Base-by-base conservation (phyloP, 345 rosid species). In the Sisymbrium altissimum region DNA sequence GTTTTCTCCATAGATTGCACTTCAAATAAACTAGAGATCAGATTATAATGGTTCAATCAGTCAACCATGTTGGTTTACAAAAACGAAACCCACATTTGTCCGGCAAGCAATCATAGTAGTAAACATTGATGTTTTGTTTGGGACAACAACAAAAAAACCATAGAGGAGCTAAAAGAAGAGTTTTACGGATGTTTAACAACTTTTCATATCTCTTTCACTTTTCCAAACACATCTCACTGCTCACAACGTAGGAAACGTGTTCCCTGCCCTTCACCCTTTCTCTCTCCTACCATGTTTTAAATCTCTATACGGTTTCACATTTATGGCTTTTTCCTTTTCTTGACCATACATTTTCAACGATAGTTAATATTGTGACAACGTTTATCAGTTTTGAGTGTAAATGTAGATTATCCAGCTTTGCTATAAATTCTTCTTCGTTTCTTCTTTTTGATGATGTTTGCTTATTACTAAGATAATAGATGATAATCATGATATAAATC, bases 201-300 rank as follows among this genome's bases (percentile, higher is more conserved):
- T 67, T 62, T 62, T 62, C 30, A 64, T 54, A 17, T 72, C 53
- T 66, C 27, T 59, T 46, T 27, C 73, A 40, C 73, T 75, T 68
- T 75, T 61, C 21, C 68, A 68, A 60, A 67, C 73, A 59, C 45
- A 75, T 60, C 32, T 68, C 74, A 61, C 79, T 75, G 79, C 79
- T 61, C 74, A 68, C 79, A 62, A 76, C 74, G 70, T 76, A 69
- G 74, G 79, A 76, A 75, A 75, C 79, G 79, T 75, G 79, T 68
- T 75, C 79, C 74, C 67, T 74, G 43, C 39, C 49, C 39, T 50
- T 41, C 50, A 40, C 74, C 41, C 74, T 61, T 41, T 52, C 48
- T 68, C 63, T 68, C 40, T 61, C 74, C 18, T 9, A 40, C 63
- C 30, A 19, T 48, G 12, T 53, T 68, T 56, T 36, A 5, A n/a